Percentiles rank a stretch among this genome's conserved stretches.
These are phyloP conservation scores for Gleditsia sinensis DNA, from an alignment of 306 rosid species.

Conservation along the genomic window DNA sequence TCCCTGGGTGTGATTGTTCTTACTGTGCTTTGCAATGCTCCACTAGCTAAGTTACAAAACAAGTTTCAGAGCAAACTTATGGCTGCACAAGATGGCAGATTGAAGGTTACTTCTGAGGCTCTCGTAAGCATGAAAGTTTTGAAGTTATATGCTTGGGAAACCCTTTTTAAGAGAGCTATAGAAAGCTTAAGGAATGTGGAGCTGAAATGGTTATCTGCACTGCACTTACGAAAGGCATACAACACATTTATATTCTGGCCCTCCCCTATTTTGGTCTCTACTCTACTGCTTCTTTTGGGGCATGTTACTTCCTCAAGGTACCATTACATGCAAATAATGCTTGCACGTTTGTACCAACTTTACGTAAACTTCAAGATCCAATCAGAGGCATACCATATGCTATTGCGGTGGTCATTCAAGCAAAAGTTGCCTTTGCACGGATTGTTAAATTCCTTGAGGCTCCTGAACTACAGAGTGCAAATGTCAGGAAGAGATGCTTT, in stretches of 20 bases:
- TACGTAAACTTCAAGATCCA: constrained; percentile 91
- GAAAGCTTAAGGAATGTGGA: constrained; percentile 65
- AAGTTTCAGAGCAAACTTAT: constrained; percentile 76
- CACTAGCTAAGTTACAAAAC: constrained; percentile 84
- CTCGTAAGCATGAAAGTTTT: constrained; percentile 84
- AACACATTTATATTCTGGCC: constrained; percentile 71
- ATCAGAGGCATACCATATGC: constrained; percentile 69
- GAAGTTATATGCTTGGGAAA: constrained; percentile 91
- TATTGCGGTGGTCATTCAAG: constrained; percentile 78
- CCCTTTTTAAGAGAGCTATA: constrained; percentile 59
- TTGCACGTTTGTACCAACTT: constrained; percentile 83
- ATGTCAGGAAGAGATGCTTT: constrained; percentile 33
- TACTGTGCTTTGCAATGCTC: constrained; percentile 76
- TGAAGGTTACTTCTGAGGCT: constrained; percentile 72
- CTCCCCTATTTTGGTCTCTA: constrained; percentile 81
- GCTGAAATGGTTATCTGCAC: constrained; percentile 71
- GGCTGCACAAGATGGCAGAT: constrained; percentile 80
- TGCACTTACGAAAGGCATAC: constrained; percentile 63
- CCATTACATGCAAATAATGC: constrained; percentile 84
- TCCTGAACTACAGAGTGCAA: constrained; percentile 61
- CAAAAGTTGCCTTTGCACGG: constrained; percentile 74
- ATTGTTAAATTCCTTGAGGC: constrained; percentile 73
- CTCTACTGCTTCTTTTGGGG: constrained; percentile 81
- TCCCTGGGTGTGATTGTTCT: constrained; percentile 68
- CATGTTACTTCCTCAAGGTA: constrained; percentile 73